Percentiles rank a stretch among this genome's conserved stretches.
phyloP scores from a whole-genome alignment of 2,329 filamentous ascomycete genomes.

The Leptographium radiaticola region DNA sequence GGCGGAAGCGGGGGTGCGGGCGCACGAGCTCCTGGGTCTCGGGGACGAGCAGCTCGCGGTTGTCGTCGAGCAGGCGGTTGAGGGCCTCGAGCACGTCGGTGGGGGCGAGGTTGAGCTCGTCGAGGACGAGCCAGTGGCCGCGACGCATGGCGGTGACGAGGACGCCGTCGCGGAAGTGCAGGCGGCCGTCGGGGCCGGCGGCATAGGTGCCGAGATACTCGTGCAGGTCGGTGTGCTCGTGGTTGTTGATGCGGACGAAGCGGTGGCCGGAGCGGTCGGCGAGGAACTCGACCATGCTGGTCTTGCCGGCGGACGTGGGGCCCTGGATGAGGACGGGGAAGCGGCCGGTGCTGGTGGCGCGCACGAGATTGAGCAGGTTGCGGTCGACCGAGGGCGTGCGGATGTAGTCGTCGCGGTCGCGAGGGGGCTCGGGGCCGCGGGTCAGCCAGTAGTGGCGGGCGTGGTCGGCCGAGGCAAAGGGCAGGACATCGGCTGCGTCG shows the following conservation, averaged over 20 bases:
- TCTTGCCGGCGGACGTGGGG: constrained; percentile 94
- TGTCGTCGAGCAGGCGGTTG: constrained; percentile 91
- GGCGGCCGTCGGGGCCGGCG: constrained; percentile 69
- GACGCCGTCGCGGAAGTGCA: constrained; percentile 86
- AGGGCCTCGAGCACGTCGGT: constrained; percentile 94
- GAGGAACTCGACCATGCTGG: constrained; percentile 97
- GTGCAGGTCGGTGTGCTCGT: constrained; percentile 95
- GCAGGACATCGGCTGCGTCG: constrained; percentile 64
- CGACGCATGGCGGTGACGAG: constrained; percentile 84
- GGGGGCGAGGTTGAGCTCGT: constrained; percentile 92
- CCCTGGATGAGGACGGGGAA: constrained; percentile 95
- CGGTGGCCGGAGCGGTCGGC: constrained; percentile 95
- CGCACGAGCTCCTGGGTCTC: constrained; percentile 91
- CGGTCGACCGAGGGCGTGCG: constrained; percentile 90
- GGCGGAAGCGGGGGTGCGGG: constrained; percentile 89
- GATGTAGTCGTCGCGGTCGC: constrained; percentile 81
- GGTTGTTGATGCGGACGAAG: constrained; percentile 98
- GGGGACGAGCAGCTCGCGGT: constrained; percentile 85
- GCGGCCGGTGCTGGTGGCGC: constrained; percentile 79
- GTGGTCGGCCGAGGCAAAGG: constrained; percentile 52
- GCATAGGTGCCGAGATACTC: constrained; percentile 95
- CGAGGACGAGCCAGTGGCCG: constrained; percentile 95
- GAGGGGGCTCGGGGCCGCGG: constrained; percentile 52
- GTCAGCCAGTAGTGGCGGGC: constrained; percentile 81
- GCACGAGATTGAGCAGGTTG: constrained; percentile 86